phyloP scores from a whole-genome alignment of 495 filamentous ascomycete genomes.

The Aspergillus avenaceus region DNA sequence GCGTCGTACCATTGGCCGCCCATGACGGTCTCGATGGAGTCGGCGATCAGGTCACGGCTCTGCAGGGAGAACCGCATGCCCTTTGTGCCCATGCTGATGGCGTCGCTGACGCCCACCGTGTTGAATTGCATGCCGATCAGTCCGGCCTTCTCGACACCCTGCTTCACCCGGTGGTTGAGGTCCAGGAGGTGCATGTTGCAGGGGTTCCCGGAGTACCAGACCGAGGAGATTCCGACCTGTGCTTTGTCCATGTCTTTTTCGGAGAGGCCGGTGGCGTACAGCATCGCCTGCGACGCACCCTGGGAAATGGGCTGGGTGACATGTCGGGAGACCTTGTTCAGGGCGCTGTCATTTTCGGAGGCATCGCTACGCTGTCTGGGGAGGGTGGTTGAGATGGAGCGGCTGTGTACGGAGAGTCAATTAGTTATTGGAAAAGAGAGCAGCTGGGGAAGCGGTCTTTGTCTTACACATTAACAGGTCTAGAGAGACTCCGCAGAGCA shows the following conservation, averaged over 20 bases:
- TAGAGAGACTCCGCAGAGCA: constrained; percentile 35
- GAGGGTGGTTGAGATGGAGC: constrained; percentile 45
- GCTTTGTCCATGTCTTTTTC: constrained; percentile 87
- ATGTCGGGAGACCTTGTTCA: constrained; percentile 77
- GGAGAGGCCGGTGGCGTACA: constrained; percentile 87
- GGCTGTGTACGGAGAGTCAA: constrained; percentile 24
- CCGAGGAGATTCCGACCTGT: constrained; percentile 93
- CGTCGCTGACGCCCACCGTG: constrained; percentile 86
- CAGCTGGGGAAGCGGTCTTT: neutral
- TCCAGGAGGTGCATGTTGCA: constrained; percentile 99
- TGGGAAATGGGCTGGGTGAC: constrained; percentile 97
- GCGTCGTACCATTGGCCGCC: constrained; percentile 98
- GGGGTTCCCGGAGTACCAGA: constrained; percentile 86
- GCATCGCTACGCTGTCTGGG: constrained; percentile 37
- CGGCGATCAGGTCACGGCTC: constrained; percentile 92
- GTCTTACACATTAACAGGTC: constrained; percentile 20
- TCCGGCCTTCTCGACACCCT: constrained; percentile 78
- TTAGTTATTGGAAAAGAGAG: constrained; percentile 7
- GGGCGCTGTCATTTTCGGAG: constrained; percentile 27
- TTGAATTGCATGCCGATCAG: constrained; percentile 92
- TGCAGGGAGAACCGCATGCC: constrained; percentile 94
- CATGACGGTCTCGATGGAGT: constrained; percentile 99
- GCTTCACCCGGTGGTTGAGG: constrained; percentile 74
- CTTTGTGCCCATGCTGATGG: constrained; percentile 54
- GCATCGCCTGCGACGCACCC: constrained; percentile 97